Percentiles rank a stretch among this genome's conserved stretches.
Conservation (phyloP, 2,329 filamentous ascomycete genomes). For the Aspergillus aculeatinus region DNA sequence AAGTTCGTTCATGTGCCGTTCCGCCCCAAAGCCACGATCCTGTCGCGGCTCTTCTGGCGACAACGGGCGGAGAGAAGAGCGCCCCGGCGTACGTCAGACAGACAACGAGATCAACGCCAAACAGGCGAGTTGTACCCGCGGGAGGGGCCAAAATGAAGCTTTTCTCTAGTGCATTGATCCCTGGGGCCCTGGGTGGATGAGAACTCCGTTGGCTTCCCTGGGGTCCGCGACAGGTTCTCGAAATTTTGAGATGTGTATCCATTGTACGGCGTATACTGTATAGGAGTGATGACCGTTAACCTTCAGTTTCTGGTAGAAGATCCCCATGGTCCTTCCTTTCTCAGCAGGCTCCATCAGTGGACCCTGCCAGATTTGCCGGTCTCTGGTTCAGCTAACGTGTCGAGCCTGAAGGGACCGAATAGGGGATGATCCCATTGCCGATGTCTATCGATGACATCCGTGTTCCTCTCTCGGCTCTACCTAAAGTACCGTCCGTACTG, state of each 20-base stretch:
- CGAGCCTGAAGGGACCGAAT: conserved; percentile 13
- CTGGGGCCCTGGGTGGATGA: conserved; percentile 8
- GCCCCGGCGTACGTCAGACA: neutral
- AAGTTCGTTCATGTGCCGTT: neutral
- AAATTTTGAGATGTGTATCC: neutral
- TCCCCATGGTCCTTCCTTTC: conserved; percentile 21
- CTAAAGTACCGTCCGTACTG: neutral
- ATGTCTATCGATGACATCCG: conserved; percentile 1
- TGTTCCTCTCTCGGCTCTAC: neutral
- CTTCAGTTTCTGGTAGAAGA: conserved; percentile 22
- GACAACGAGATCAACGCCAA: neutral
- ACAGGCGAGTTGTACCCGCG: neutral
- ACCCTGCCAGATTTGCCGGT: conserved; percentile 15
- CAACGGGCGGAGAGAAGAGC: neutral
- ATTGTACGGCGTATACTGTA: neutral
- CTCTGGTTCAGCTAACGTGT: conserved; percentile 11
- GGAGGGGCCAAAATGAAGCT: conserved; percentile 11
- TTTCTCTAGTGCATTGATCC: conserved; percentile 8
- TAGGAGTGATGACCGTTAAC: conserved; percentile 11
- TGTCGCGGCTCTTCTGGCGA: neutral
- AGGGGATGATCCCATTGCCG: conserved; percentile 11
- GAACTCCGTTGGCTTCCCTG: conserved; percentile 6
- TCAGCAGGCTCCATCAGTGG: conserved; percentile 32
- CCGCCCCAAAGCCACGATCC: neutral
- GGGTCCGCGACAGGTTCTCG: conserved; percentile 1